A percentile compares a stretch with the other conserved stretches of the same genome.
These are phyloP conservation scores for Coniochaeta hoffmannii DNA, from an alignment of 2,329 filamentous ascomycete species.

Conservation along the genomic window DNA sequence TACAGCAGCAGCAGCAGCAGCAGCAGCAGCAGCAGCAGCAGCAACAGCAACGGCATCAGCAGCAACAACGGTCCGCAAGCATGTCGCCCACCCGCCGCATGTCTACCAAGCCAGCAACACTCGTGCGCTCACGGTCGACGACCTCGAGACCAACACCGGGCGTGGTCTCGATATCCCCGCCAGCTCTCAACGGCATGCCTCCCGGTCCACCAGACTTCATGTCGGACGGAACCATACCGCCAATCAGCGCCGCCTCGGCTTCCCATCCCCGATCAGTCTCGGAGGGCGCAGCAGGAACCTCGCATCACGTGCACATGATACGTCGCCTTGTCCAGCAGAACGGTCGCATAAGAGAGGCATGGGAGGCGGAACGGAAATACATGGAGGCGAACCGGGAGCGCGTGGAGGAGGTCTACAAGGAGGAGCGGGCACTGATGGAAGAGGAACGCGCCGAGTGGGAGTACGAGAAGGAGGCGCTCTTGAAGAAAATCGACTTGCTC, in stretches of 20 bases:
- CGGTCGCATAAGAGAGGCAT: conserved; percentile 36
- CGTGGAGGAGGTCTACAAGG: conserved; percentile 47
- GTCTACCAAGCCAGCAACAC: background rate
- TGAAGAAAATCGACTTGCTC: conserved; percentile 33
- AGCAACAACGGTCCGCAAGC: conserved; percentile 18
- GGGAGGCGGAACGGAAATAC: conserved; percentile 46
- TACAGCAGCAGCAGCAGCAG: conserved; percentile 13
- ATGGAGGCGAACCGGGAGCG: conserved; percentile 46
- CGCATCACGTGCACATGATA: conserved; percentile 26
- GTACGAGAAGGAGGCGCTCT: conserved; percentile 32
- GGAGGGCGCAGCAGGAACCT: conserved; percentile 17
- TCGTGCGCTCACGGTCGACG: background rate
- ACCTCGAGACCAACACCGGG: background rate
- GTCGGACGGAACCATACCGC: conserved; percentile 4
- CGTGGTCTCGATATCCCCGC: background rate
- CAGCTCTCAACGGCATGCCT: background rate
- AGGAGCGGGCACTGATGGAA: conserved; percentile 46
- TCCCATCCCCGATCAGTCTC: conserved; percentile 20
- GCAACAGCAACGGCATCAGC: conserved; percentile 15
- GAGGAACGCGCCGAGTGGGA: conserved; percentile 40
- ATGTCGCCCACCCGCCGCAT: conserved; percentile 20
- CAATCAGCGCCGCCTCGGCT: conserved; percentile 4
- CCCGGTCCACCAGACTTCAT: background rate
- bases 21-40: conserved; percentile 7
- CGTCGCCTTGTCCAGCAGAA: conserved; percentile 35